Evolutionary conservation across 148 eudicot genomes (phyloP).

Genomic region (Rhododendron griersonianum): DNA sequence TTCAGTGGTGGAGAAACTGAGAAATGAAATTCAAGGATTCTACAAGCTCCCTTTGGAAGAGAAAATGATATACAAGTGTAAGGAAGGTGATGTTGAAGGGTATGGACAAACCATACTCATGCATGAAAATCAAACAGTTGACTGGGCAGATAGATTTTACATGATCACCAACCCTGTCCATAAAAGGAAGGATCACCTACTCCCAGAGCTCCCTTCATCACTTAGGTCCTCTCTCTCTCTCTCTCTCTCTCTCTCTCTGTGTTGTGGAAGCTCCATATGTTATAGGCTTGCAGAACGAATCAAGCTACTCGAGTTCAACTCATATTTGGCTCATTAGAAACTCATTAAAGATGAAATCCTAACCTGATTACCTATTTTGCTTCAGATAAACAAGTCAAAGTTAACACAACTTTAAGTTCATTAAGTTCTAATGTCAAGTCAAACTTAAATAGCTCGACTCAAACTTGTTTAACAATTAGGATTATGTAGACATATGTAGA

Average conservation of each 20-base stretch:
- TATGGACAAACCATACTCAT: slow-evolving; percentile 14
- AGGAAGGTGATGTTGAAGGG: slow-evolving; percentile 19
- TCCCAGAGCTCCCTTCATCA: slow-evolving; percentile 26
- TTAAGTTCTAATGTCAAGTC: too few species aligned
- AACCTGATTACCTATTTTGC: not conserved
- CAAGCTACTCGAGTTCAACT: not conserved
- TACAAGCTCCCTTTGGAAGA: slow-evolving; percentile 18
- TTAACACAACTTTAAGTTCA: too few species aligned
- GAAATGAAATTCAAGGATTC: slow-evolving; percentile 17
- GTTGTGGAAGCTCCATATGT: not conserved
- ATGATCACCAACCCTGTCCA: slow-evolving; percentile 27
- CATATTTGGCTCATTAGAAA: not conserved
- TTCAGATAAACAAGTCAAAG: too few species aligned
- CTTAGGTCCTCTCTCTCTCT: slow-evolving; percentile 31
- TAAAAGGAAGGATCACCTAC: slow-evolving; percentile 26
- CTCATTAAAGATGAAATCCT: too few species aligned
- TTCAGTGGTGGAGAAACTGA: slow-evolving; percentile 20
- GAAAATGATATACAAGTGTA: slow-evolving; percentile 15
- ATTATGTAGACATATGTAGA: too few species aligned
- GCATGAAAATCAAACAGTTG: slow-evolving; percentile 14
- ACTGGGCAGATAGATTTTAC: slow-evolving; percentile 29
- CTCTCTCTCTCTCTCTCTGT: not conserved
- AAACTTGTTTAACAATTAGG: too few species aligned
- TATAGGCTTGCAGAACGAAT: not conserved
- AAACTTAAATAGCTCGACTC: too few species aligned